phyloP scores from a whole-genome alignment of 164 flowering plant species.

The Nymphaea colorata region DNA sequence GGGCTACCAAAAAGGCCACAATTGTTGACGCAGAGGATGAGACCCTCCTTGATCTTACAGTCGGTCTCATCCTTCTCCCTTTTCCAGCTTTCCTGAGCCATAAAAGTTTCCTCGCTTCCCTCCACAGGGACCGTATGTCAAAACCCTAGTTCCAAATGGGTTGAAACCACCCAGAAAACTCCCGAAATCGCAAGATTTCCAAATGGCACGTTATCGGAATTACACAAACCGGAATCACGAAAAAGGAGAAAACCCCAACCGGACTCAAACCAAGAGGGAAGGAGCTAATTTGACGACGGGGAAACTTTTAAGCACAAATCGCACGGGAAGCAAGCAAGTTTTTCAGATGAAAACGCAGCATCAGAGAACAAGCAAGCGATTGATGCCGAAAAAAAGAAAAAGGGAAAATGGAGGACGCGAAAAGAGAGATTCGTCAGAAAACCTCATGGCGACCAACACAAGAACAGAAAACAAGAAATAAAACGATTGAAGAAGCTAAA shows the following conservation, averaged over 20 bases:
- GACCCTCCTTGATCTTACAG: constrained; percentile 19
- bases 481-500: neutral
- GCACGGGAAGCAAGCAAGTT: neutral
- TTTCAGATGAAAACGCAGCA: neutral
- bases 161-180: neutral
- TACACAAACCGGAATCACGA: neutral
- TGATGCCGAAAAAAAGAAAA: neutral
- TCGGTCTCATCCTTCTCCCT: constrained; percentile 20
- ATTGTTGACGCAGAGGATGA: constrained; percentile 19
- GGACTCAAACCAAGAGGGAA: neutral
- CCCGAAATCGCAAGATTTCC: neutral
- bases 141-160: neutral
- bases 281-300: too few relatives aligned
- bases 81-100: constrained; percentile 29
- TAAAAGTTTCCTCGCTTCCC: neutral
- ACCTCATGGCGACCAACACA: neutral
- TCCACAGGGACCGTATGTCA: neutral
- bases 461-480: neutral
- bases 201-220: too few relatives aligned
- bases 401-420: neutral
- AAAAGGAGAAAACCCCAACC: neutral
- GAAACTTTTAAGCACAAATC: neutral
- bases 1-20: constrained; percentile 27
- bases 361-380: neutral
- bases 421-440: neutral